A percentile compares a stretch with the other conserved stretches of the same genome.
These are phyloP conservation scores for Podila verticillata DNA, from an alignment of 192 early-diverging fungal genomes.

Conservation along the genomic window DNA sequence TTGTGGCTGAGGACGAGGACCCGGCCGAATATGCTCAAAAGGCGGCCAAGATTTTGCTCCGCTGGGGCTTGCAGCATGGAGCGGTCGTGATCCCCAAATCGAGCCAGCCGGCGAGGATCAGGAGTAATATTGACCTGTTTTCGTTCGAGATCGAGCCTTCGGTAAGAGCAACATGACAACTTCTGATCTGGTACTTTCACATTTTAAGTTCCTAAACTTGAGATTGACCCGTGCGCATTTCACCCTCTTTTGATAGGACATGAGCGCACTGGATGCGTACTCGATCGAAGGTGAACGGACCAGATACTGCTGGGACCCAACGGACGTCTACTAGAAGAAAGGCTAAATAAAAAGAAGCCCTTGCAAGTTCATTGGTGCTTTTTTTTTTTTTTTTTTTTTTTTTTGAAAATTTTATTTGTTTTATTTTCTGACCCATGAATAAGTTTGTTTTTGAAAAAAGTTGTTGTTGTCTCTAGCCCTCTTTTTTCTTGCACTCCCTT, in stretches of 20 bases:
- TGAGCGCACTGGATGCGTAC: constrained; percentile 48
- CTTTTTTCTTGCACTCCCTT: constrained; percentile 27
- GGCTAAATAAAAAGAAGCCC: not conserved
- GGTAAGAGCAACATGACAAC: not conserved
- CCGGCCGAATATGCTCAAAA: constrained; percentile 34
- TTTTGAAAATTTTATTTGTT: constrained; percentile 4
- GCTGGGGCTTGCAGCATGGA: constrained; percentile 74
- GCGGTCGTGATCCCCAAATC: constrained; percentile 77
- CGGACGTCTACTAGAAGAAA: constrained; percentile 36
- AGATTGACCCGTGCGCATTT: not conserved
- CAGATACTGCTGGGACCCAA: constrained; percentile 60
- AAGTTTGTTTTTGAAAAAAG: not conserved
- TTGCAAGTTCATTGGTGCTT: not conserved
- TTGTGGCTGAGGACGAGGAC: not conserved
- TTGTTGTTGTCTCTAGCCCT: constrained; percentile 6
- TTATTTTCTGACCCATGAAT: constrained; percentile 15
- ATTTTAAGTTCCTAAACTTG: not conserved
- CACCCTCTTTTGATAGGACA: constrained; percentile 38
- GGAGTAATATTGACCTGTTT: constrained; percentile 58
- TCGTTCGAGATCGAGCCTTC: constrained; percentile 50
- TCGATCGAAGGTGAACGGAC: constrained; percentile 26
- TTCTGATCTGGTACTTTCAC: not conserved
- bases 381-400: constrained; percentile 15
- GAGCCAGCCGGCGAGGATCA: constrained; percentile 53
- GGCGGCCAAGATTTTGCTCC: constrained; percentile 62